Evolutionary conservation across 2,329 filamentous ascomycete species (phyloP).

Genomic region (Sarocladium strictum): DNA sequence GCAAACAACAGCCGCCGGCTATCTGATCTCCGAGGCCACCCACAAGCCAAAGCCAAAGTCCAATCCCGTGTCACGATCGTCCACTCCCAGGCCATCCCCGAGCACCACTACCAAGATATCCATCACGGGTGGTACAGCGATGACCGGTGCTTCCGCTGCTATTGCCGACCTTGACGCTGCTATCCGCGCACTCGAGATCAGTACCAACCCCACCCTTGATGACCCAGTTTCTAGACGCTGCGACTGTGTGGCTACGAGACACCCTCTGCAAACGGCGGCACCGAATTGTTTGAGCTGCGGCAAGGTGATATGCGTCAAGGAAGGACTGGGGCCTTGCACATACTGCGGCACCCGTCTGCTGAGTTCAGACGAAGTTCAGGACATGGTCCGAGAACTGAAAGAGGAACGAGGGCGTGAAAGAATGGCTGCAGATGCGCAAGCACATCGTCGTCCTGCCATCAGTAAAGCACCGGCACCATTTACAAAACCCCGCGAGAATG

Average conservation of each 20-base stretch:
- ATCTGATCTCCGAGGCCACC: conserved; percentile 71
- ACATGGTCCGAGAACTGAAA: conserved; percentile 76
- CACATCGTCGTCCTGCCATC: conserved; percentile 61
- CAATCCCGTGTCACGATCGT: conserved; percentile 44
- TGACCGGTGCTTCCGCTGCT: conserved; percentile 74
- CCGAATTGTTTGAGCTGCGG: conserved; percentile 91
- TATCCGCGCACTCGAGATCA: conserved; percentile 84
- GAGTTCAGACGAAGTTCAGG: conserved; percentile 66
- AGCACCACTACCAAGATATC: conserved; percentile 57
- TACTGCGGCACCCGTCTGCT: conserved; percentile 77
- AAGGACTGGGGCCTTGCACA: conserved; percentile 90
- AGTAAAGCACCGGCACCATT: conserved; percentile 56
- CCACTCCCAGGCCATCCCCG: conserved; percentile 47
- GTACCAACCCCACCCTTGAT: conserved; percentile 72
- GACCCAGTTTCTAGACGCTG: conserved; percentile 59
- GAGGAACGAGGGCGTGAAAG: conserved; percentile 83
- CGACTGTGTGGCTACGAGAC: conserved; percentile 80
- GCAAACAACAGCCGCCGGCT: conserved; percentile 59
- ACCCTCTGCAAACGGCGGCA: conserved; percentile 82
- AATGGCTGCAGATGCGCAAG: conserved; percentile 72
- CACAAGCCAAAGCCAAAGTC: conserved; percentile 51
- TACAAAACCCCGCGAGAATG: conserved; percentile 32
- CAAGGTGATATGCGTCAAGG: conserved; percentile 91
- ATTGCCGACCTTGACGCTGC: conserved; percentile 70
- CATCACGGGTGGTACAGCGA: conserved; percentile 70